Evolutionary conservation across 164 flowering plant genomes (phyloP), one percentile per base, ranked within the genome.

Genomic region (Umbilicus rupestris): DNA sequence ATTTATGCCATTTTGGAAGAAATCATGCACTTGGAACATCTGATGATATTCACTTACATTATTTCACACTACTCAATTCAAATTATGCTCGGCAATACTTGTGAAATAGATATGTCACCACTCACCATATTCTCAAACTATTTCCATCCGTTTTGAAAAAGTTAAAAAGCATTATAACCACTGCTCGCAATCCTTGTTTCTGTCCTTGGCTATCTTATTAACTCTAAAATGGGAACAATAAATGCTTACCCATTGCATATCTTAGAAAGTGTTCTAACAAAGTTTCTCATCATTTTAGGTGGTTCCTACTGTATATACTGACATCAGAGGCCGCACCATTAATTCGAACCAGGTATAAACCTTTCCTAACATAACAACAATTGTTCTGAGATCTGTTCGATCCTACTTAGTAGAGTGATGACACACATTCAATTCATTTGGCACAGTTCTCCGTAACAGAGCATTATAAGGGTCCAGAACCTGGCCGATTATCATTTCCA

Each of bases 381-480:
- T 26, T 55, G 26, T 1, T 28, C 62, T 22, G 26, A 50, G 41
- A n/a, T 19, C 60, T 15, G 5, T 65, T 57, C 1, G 10, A 29
- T 35, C 63, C 19, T 44, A 16, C 39, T 66, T 19, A 57, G 44
- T 14, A 45, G 59, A 31, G 11, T 12, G 31, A 37, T 68, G 50
- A 67, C 24, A 26, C 37, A 45, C 42, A 4, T 35, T 19, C 26
- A 11, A 17, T 39, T 69, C 49, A 22, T 55, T 37, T 31, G 52
- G 49, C 72, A 71, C 84, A 88, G 91, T 88, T 81, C 68, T 86
- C 95, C 39, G 91, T 88, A 52, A 88, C 95, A n/a, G 91, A 88
- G 77, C 91, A 88, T 77, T 86, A 78, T 50, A 81, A 77, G 71
- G 65, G 45, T 63, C 57, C 79, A 37, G 84, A 81, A 28, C 3